phyloP scores from a whole-genome alignment of 192 early-diverging fungal genomes.

The Coemansia sp. region DNA sequence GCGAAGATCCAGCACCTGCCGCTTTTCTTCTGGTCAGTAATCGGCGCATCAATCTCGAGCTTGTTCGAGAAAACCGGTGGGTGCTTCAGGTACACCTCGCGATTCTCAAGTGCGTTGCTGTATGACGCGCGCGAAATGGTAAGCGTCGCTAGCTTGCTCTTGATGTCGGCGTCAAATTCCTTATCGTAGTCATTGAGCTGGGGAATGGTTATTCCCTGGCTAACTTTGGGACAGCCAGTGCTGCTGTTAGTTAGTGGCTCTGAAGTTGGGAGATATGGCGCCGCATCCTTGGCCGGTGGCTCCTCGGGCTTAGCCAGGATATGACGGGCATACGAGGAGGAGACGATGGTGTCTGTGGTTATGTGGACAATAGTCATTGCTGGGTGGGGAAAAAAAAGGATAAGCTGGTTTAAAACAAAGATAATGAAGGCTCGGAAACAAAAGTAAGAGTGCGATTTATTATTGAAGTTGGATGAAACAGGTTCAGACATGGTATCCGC shows the following conservation, averaged over 20 bases:
- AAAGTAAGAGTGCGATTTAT: too few relatives aligned
- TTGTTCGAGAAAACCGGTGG: constrained; percentile 48
- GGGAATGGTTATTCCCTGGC: constrained; percentile 10
- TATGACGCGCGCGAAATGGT: constrained; percentile 64
- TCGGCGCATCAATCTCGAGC: constrained; percentile 54
- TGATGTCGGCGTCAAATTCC: constrained; percentile 63
- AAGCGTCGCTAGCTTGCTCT: constrained; percentile 70
- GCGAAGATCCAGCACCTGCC: constrained; percentile 88
- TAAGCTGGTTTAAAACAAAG: too few relatives aligned
- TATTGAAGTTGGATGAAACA: too few relatives aligned
- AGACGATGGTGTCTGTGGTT: constrained; percentile 1
- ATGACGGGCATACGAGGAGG: constrained; percentile 47
- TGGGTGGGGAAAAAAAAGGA: not conserved
- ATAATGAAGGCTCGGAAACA: too few relatives aligned
- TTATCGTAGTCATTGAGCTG: constrained; percentile 41
- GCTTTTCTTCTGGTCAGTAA: constrained; percentile 74
- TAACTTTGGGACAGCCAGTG: not conserved
- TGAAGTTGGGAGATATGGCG: not conserved
- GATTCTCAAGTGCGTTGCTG: constrained; percentile 63
- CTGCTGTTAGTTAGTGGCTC: constrained; percentile 22
- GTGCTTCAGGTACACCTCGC: constrained; percentile 37
- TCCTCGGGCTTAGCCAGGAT: constrained; percentile 33
- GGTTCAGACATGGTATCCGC: too few relatives aligned
- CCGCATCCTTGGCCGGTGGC: not conserved
- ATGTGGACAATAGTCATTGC: constrained; percentile 46